Evolutionary conservation across 192 early-diverging fungal genomes (phyloP).

Genomic region (Backusella psychrophila): DNA sequence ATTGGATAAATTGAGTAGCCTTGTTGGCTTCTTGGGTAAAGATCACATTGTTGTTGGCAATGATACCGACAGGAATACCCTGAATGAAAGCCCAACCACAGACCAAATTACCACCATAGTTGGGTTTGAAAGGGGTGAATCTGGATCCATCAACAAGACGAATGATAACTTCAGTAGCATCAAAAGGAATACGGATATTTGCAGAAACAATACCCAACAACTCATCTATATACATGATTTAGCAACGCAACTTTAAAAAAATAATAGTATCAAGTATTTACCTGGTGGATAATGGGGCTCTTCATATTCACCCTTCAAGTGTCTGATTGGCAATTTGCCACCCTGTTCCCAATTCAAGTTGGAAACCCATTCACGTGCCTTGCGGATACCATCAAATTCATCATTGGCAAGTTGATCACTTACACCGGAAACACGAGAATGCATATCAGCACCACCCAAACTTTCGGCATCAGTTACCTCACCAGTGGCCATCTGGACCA

Average conservation of each 20-base stretch:
- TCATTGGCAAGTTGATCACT: slow-evolving; percentile 62
- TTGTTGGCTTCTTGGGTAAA: slow-evolving; percentile 67
- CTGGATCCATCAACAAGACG: slow-evolving; percentile 67
- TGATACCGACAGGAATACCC: slow-evolving; percentile 63
- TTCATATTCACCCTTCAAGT: slow-evolving; percentile 47
- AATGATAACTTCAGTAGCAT: slow-evolving; percentile 62
- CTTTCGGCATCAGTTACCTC: slow-evolving; percentile 63
- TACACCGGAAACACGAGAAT: slow-evolving; percentile 60
- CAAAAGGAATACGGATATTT: slow-evolving; percentile 64
- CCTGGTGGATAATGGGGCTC: slow-evolving; percentile 56
- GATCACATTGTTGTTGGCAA: slow-evolving; percentile 63
- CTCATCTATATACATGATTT: slow-evolving; percentile 43
- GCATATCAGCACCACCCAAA: slow-evolving; percentile 70
- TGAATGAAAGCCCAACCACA: slow-evolving; percentile 66
- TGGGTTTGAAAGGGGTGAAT: slow-evolving; percentile 62
- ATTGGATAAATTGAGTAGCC: slow-evolving; percentile 66
- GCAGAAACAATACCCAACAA: slow-evolving; percentile 63
- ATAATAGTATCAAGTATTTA: background rate
- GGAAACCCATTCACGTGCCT: slow-evolving; percentile 62
- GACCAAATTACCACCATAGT: slow-evolving; percentile 63
- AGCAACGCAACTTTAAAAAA: background rate
- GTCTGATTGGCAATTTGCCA: slow-evolving; percentile 46
- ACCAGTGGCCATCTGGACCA: slow-evolving; percentile 70
- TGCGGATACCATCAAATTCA: slow-evolving; percentile 59
- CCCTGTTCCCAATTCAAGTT: slow-evolving; percentile 56